These are phyloP conservation scores for Chaetoscypha palmicola DNA, from an alignment of 2,329 filamentous ascomycete genomes.

Conservation along the genomic window DNA sequence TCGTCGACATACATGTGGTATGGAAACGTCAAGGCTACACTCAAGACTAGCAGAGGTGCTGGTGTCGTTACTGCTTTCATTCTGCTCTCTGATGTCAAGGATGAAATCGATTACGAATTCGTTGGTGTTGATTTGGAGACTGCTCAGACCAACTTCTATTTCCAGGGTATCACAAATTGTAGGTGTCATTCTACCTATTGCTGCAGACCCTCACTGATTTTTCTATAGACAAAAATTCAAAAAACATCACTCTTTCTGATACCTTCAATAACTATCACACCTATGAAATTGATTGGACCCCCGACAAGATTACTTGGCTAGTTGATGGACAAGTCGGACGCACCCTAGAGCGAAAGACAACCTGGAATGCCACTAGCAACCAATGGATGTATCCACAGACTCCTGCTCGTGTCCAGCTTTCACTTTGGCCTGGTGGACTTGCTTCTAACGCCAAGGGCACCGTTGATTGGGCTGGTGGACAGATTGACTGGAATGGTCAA, in stretches of 20 bases:
- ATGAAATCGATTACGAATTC: constrained; percentile 97
- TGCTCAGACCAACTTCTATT: constrained; percentile 95
- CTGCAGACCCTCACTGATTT: constrained; percentile 10
- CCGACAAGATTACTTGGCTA: constrained; percentile 78
- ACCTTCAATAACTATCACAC: constrained; percentile 76
- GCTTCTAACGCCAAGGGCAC: constrained; percentile 75
- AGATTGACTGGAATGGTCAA: constrained; percentile 72
- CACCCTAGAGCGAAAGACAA: constrained; percentile 66
- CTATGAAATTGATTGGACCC: constrained; percentile 90
- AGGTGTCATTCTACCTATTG: constrained; percentile 36
- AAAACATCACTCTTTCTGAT: constrained; percentile 61
- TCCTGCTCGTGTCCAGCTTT: constrained; percentile 83
- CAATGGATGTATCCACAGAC: constrained; percentile 88
- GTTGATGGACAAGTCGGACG: constrained; percentile 76
- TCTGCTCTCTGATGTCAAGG: constrained; percentile 88
- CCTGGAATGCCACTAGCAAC: constrained; percentile 78
- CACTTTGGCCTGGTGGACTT: constrained; percentile 90
- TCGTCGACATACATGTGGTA: constrained; percentile 93
- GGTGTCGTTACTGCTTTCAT: constrained; percentile 99
- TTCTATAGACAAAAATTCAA: constrained; percentile 61
- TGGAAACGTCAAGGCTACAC: constrained; percentile 76
- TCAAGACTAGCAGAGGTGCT: constrained; percentile 76
- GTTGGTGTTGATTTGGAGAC: constrained; percentile 70
- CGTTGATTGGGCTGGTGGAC: constrained; percentile 83
- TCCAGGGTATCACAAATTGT: constrained; percentile 89